Conservation (phyloP, 2,329 filamentous ascomycete species). For the Arthrobotrys sphaeroides region DNA sequence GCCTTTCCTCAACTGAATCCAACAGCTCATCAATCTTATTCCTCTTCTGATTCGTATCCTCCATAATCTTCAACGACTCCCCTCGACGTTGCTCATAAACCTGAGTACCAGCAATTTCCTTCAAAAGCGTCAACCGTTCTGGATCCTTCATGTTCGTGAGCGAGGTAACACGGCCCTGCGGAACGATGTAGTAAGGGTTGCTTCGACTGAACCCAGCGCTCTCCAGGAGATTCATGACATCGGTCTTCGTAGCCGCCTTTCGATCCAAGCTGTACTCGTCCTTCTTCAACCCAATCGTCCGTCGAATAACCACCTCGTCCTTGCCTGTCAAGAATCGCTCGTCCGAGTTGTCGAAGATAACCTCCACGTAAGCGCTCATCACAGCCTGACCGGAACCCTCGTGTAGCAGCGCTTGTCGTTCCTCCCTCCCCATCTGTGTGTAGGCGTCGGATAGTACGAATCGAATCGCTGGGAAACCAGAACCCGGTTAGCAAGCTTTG, state of each 20-base stretch:
- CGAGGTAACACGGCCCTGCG: constrained; percentile 92
- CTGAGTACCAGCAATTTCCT: constrained; percentile 97
- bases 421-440: constrained; percentile 92
- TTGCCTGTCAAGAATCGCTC: constrained; percentile 93
- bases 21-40: constrained; percentile 93
- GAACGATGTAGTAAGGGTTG: constrained; percentile 99
- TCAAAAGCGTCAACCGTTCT: constrained; percentile 86
- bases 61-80: constrained; percentile 96
- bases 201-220: constrained; percentile 95
- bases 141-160: constrained; percentile 99
- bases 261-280: constrained; percentile 98
- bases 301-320: constrained; percentile 86
- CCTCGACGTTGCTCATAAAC: constrained; percentile 92
- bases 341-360: constrained; percentile 98
- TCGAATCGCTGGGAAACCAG: constrained; percentile 74
- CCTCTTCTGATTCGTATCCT: constrained; percentile 92
- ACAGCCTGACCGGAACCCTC: constrained; percentile 97
- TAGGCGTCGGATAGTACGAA: constrained; percentile 99
- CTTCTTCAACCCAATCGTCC: constrained; percentile 96
- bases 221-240: constrained; percentile 94
- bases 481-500: neutral
- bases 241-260: constrained; percentile 92
- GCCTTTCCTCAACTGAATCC: constrained; percentile 87
- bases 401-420: constrained; percentile 94
- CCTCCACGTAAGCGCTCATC: constrained; percentile 99